Conservation (phyloP, 164 flowering plant species). For the Litsea cubeba region DNA sequence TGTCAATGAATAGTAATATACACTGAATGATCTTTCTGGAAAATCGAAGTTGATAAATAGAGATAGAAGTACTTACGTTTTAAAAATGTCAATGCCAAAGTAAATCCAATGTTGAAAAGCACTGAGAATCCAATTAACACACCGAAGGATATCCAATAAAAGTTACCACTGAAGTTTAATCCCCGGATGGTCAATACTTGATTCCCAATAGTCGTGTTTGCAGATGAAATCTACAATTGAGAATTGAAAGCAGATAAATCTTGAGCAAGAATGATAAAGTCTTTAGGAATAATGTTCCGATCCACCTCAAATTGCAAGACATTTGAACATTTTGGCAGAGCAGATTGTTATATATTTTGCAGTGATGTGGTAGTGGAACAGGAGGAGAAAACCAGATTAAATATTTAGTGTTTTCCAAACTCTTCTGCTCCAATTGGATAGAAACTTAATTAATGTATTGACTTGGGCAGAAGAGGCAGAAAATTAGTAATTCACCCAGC, state of each 20-base stretch:
- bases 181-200: slow-evolving; percentile 45
- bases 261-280: not conserved
- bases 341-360: no score
- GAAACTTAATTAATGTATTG: no score
- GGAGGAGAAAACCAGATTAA: no score
- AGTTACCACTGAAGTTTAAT: slow-evolving; percentile 34
- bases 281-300: not conserved
- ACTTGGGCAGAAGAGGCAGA: no score
- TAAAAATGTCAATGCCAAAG: slow-evolving; percentile 44
- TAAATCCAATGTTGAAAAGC: slow-evolving; percentile 45
- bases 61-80: slow-evolving; percentile 32
- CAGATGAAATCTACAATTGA: slow-evolving; percentile 24
- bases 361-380: no score
- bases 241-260: slow-evolving; percentile 7
- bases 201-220: slow-evolving; percentile 42
- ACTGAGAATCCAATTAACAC: slow-evolving; percentile 47
- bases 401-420: no score
- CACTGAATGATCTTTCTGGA: not conserved
- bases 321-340: no score
- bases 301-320: no score
- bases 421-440: no score
- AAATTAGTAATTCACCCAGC: no score
- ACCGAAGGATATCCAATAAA: slow-evolving; percentile 51
- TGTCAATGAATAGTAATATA: not conserved
- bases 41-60: not conserved